Evolutionary conservation across 2,329 filamentous ascomycete genomes (phyloP).

Genomic region (Lasiodiplodia gonubiensis): DNA sequence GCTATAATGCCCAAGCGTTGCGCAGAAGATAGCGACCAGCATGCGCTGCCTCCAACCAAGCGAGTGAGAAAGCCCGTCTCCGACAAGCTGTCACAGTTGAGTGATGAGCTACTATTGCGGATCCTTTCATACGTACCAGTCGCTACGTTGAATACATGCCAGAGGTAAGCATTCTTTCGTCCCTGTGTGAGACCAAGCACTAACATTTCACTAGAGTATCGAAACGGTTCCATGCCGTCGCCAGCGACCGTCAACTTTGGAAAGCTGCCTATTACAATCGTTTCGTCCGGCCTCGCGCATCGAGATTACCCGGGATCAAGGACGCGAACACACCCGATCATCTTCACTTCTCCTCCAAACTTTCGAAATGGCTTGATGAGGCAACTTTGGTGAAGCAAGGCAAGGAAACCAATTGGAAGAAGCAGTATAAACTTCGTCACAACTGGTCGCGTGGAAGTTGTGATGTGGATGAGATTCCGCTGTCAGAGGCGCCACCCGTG

Average conservation of each 20-base stretch:
- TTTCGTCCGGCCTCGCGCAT: constrained; percentile 82
- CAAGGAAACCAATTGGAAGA: constrained; percentile 76
- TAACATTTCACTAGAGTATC: constrained; percentile 64
- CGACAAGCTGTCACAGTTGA: constrained; percentile 75
- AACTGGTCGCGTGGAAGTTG: constrained; percentile 90
- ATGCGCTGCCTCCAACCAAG: constrained; percentile 50
- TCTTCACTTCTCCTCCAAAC: constrained; percentile 59
- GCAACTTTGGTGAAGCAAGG: constrained; percentile 60
- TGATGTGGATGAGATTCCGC: constrained; percentile 76
- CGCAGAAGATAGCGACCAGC: constrained; percentile 39
- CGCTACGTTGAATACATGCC: constrained; percentile 67
- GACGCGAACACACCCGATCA: constrained; percentile 47
- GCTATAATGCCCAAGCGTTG: constrained; percentile 17
- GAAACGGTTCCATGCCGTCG: constrained; percentile 72
- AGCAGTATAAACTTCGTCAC: constrained; percentile 83
- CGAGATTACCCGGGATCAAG: constrained; percentile 73
- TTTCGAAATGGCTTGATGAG: constrained; percentile 68
- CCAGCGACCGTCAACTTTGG: constrained; percentile 87
- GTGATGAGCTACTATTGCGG: constrained; percentile 85
- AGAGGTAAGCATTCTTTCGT: constrained; percentile 55
- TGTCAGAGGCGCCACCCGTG: constrained; percentile 59
- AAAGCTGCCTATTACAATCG: constrained; percentile 84
- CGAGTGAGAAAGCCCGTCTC: constrained; percentile 46
- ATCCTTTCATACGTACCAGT: constrained; percentile 80
- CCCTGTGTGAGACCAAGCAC: not conserved